Base-by-base conservation (phyloP, 495 filamentous ascomycete species). In the Durotheca rogersii region DNA sequence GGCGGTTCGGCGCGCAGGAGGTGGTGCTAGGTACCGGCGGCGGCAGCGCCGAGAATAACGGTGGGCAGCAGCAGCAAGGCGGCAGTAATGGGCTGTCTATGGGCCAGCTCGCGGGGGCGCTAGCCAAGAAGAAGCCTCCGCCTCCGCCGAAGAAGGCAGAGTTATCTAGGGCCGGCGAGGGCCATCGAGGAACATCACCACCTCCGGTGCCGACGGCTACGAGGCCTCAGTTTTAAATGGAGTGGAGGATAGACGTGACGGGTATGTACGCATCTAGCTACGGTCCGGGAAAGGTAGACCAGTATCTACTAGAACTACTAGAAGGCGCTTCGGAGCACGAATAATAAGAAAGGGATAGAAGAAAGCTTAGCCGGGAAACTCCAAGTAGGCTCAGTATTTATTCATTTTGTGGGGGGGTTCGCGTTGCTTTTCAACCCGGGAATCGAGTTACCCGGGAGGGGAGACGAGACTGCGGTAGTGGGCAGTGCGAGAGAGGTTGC, bases 91-190 rank as follows among this genome's bases (percentile, higher is more conserved):
- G 1, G 7, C 58, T 48, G 29, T 18, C 51, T 32, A 59, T 67
- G 31, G 66, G 60, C 9, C 61, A 58, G 14, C 51, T 47, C 35
- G 58, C 70, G 19, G 63, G 56, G 36, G 17, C 61, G 1, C 36
- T 66, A 35, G 64, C 51, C 19, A 79, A 73, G 58, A 87, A 83
- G 69, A 87, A 84, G 55, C 77, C 83, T 6, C 85, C 88, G 3
- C 86, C 80, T 17, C 81, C 87, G 1, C 85, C 84, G 2, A 85
- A 83, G 63, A 82, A 76, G 52, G 68, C 73, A 16, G 72, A 65
- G 16, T 52, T 69, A 38, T 48, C 47, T 12, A 27, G 51, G 9
- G 38, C 29, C 5, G 12, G 42, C 5, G 12, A 41, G 2, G 43
- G 12, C 15, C 59, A 47, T n/a, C n/a, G n/a, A 15, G 43, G 32